Conservation (phyloP, 73 alveolate species). For the Urostyla sp. region DNA sequence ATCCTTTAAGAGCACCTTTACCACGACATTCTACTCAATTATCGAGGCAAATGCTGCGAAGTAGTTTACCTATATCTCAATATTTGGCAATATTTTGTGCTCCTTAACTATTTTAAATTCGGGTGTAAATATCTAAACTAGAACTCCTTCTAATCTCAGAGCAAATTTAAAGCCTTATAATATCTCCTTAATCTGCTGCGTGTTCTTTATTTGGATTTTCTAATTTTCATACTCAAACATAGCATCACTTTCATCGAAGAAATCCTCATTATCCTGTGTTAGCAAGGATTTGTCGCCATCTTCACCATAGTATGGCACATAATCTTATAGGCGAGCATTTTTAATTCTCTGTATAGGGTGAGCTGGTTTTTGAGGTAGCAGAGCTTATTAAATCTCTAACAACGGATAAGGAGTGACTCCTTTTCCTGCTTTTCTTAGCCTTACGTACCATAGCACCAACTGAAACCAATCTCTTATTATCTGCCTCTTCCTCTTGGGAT, state of each 20-base stretch:
- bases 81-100: conserved; percentile 10
- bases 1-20: conserved; percentile 34
- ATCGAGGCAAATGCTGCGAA: conserved; percentile 22
- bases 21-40: neutral
- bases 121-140: neutral
- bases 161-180: conserved; percentile 31
- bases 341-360: conserved; percentile 25
- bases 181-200: conserved; percentile 11
- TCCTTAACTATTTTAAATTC: neutral
- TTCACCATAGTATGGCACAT: conserved; percentile 10
- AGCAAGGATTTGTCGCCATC: conserved; percentile 12
- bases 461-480: conserved; percentile 60
- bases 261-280: conserved; percentile 1
- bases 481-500: neutral
- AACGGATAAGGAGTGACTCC: conserved; percentile 31
- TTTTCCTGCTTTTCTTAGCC: conserved; percentile 45
- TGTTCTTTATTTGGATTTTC: conserved; percentile 2
- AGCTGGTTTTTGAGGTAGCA: neutral
- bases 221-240: conserved; percentile 21
- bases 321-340: conserved; percentile 7
- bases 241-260: conserved; percentile 27
- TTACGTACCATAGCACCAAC: conserved; percentile 55
- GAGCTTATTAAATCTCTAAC: conserved; percentile 16
- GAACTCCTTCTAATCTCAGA: conserved; percentile 25
- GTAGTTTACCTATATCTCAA: conserved; percentile 2